A percentile compares a stretch with the other conserved stretches of the same genome.
These are phyloP conservation scores for Haplosporangium sp. DNA, from an alignment of 371 early-diverging fungal species.

Conservation along the genomic window DNA sequence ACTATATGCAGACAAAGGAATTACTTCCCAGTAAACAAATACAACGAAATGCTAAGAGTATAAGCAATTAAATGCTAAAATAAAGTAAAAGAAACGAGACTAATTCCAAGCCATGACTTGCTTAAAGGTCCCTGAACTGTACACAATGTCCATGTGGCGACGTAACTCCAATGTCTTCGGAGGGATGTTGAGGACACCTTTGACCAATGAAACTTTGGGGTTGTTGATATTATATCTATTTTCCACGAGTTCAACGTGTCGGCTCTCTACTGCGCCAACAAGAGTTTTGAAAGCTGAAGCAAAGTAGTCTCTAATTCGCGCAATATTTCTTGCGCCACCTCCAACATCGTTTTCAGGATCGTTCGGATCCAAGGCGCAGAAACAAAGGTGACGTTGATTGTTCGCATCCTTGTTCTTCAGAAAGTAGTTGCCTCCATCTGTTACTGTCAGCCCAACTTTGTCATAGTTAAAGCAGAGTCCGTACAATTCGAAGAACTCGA, in stretches of 20 bases:
- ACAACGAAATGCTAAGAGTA: not conserved
- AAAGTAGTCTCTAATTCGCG: conserved; percentile 23
- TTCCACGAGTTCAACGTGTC: conserved; percentile 14
- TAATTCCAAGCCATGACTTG: conserved; percentile 1
- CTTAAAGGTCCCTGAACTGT: conserved; percentile 21
- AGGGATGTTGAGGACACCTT: conserved; percentile 22
- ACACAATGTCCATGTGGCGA: conserved; percentile 29
- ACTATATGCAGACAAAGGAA: too few relatives aligned
- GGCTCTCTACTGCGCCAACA: conserved; percentile 14
- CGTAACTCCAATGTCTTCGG: conserved; percentile 10
- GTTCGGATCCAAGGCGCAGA: conserved; percentile 71
- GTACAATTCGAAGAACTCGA: conserved; percentile 97
- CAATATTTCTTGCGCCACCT: conserved; percentile 51
- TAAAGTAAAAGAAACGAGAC: not conserved
- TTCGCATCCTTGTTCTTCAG: conserved; percentile 55
- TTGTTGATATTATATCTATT: not conserved
- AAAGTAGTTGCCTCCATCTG: conserved; percentile 70
- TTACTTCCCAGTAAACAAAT: not conserved
- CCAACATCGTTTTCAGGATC: conserved; percentile 71
- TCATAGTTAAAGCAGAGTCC: conserved; percentile 84
- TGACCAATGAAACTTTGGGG: conserved; percentile 26
- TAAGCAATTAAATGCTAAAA: too few relatives aligned
- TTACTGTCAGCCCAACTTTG: conserved; percentile 76
- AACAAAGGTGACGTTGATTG: conserved; percentile 13
- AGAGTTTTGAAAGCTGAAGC: conserved; percentile 18